Conservation (phyloP, 192 early-diverging fungal species). For the Coemansia sp. region DNA sequence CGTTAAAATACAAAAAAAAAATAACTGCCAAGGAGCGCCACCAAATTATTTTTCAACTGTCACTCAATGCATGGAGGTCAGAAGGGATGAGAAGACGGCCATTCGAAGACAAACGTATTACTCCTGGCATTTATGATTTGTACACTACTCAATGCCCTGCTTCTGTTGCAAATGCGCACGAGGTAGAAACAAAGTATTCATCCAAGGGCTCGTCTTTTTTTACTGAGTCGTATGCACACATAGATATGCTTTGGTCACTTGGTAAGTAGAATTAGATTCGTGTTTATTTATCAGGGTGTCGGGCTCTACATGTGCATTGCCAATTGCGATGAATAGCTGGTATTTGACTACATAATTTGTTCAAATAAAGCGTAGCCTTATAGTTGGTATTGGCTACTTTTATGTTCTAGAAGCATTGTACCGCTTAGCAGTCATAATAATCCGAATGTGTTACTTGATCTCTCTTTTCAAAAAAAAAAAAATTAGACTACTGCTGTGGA, state of each 20-base stretch:
- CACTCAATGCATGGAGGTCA: slow-evolving; percentile 15
- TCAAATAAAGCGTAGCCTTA: not conserved
- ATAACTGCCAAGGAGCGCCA: slow-evolving; percentile 14
- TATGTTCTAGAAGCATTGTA: not conserved
- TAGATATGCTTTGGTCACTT: not conserved
- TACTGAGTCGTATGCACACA: not conserved
- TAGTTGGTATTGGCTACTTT: not conserved
- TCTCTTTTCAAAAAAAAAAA: not conserved
- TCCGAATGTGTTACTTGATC: not conserved
- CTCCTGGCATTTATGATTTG: not conserved
- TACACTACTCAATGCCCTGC: not conserved
- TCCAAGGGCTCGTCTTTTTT: not conserved
- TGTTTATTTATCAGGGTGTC: no score
- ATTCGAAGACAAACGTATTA: not conserved
- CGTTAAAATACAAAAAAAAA: no score
- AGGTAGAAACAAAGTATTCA: not conserved
- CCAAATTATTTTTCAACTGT: slow-evolving; percentile 10
- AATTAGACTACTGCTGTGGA: not conserved
- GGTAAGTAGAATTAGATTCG: not conserved
- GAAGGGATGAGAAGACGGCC: slow-evolving; percentile 21
- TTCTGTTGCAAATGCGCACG: not conserved
- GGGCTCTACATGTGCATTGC: not conserved
- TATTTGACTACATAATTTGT: no score
- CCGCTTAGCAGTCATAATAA: not conserved
- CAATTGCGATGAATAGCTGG: not conserved